phyloP scores from a whole-genome alignment of 345 rosid genomes.

The Melaleuca alternifolia region DNA sequence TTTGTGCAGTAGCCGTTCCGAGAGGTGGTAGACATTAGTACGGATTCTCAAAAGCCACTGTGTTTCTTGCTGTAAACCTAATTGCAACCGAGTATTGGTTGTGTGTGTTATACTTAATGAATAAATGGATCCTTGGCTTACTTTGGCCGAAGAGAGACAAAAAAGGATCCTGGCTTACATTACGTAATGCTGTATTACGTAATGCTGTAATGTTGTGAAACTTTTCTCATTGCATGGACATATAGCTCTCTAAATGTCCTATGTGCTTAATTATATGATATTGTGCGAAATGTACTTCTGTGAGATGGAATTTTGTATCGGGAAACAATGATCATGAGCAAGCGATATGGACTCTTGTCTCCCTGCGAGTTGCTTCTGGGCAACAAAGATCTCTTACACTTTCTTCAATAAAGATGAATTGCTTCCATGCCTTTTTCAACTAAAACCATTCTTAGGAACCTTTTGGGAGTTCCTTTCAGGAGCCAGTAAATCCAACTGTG shows the following conservation, averaged over 20 bases:
- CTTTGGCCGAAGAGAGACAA: neutral
- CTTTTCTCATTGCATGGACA: neutral
- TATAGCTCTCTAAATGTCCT: neutral
- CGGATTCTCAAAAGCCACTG: neutral
- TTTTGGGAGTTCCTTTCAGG: neutral
- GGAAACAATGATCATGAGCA: neutral
- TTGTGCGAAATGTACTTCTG: neutral
- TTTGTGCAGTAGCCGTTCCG: slow-evolving; percentile 19
- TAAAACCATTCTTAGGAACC: neutral
- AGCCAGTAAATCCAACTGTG: neutral
- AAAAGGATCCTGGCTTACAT: neutral
- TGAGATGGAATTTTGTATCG: neutral
- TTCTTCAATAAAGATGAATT: neutral
- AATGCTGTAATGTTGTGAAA: neutral
- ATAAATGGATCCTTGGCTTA: neutral
- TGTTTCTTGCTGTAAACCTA: neutral
- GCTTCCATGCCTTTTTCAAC: neutral
- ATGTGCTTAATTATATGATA: neutral
- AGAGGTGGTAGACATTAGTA: neutral
- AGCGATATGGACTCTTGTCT: neutral
- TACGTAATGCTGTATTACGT: neutral
- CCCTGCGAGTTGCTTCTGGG: neutral
- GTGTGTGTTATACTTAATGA: neutral
- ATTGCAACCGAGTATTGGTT: neutral
- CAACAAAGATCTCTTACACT: neutral